Evolutionary conservation across 345 rosid genomes (phyloP).

Genomic region (Murraya paniculata): DNA sequence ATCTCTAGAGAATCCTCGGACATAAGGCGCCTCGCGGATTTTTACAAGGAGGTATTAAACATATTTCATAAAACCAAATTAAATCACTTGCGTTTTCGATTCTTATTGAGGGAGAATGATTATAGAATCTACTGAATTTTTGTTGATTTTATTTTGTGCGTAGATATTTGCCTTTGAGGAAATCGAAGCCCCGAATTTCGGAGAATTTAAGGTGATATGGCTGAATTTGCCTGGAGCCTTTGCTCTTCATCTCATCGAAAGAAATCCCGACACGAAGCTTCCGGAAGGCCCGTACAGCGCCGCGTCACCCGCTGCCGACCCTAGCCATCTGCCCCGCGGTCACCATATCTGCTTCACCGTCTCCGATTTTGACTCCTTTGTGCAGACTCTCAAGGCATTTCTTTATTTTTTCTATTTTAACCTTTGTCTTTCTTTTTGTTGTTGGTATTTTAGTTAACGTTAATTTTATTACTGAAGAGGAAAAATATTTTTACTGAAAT

Average conservation of each 20-base stretch:
- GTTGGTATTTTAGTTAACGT: neutral
- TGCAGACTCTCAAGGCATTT: slow-evolving; percentile 60
- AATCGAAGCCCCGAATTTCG: slow-evolving; percentile 68
- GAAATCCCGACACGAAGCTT: slow-evolving; percentile 59
- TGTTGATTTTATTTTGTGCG: neutral
- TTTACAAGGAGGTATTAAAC: slow-evolving; percentile 63
- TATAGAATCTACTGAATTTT: neutral
- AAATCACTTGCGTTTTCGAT: neutral
- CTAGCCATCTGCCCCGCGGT: slow-evolving; percentile 72
- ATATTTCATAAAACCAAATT: neutral
- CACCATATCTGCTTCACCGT: slow-evolving; percentile 83
- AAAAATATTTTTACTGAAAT: neutral
- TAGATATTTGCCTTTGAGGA: slow-evolving; percentile 83
- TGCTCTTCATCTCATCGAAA: slow-evolving; percentile 72
- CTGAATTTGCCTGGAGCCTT: slow-evolving; percentile 60
- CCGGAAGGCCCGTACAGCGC: slow-evolving; percentile 89
- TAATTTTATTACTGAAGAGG: neutral
- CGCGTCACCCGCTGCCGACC: slow-evolving; percentile 49
- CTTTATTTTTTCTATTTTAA: neutral
- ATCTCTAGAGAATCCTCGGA: slow-evolving; percentile 85
- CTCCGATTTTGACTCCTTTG: slow-evolving; percentile 69
- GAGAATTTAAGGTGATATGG: slow-evolving; percentile 76
- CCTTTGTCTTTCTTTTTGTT: neutral
- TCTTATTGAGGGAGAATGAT: neutral
- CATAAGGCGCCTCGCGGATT: slow-evolving; percentile 61